Percentiles rank a stretch among this genome's conserved stretches.
These are phyloP conservation scores for Aspergillus neoniger DNA, from an alignment of 2,329 filamentous ascomycete genomes.

Conservation along the genomic window DNA sequence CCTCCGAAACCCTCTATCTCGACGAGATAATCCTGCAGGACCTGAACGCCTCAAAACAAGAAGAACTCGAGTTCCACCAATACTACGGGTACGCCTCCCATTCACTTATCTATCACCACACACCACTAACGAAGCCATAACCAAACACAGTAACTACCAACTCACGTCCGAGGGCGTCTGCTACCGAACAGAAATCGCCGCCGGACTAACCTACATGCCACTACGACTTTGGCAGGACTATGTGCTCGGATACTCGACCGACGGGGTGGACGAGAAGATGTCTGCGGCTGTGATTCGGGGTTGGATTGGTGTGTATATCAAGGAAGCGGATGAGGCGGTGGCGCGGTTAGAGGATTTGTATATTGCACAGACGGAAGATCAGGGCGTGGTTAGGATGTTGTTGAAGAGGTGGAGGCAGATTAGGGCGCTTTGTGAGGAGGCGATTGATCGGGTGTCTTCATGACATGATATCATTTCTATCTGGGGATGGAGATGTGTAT, in stretches of 20 bases:
- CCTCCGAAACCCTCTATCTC: constrained; percentile 43
- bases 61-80: constrained; percentile 38
- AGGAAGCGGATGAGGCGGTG: constrained; percentile 37
- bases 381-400: constrained; percentile 30
- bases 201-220: constrained; percentile 43
- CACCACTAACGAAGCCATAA: neutral
- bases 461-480: constrained; percentile 2
- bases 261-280: constrained; percentile 32
- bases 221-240: constrained; percentile 42
- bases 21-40: constrained; percentile 45
- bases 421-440: constrained; percentile 33
- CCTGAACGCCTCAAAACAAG: constrained; percentile 29
- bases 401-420: constrained; percentile 45
- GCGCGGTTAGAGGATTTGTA: constrained; percentile 21
- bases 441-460: constrained; percentile 27
- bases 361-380: constrained; percentile 16
- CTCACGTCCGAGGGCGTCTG: constrained; percentile 42
- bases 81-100: constrained; percentile 40
- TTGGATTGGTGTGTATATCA: constrained; percentile 39
- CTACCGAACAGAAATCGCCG: constrained; percentile 47
- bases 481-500: neutral
- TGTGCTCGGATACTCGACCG: constrained; percentile 38
- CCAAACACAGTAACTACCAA: constrained; percentile 42
- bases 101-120: no score
- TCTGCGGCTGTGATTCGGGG: constrained; percentile 36